Evolutionary conservation across 176 grass and related monocot species (phyloP).

Genomic region (Triticum aestivum): IWGSC_CS_RefSeq_v2.1 NC_057796.1:476995033-476995532

Average conservation of each 20-base stretch:
- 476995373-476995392: not conserved
- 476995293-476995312: not conserved
- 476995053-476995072: too few relatives aligned
- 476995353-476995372: not conserved
- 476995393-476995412: not conserved
- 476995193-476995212: not conserved
- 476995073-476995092: not conserved
- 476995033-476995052: too few relatives aligned
- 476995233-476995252: not conserved
- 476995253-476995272: not conserved
- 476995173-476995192: slow-evolving; percentile 45
- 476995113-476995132: slow-evolving; percentile 38
- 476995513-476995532: not conserved
- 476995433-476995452: slow-evolving; percentile 13
- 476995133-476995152: slow-evolving; percentile 20
- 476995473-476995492: not conserved
- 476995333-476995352: slow-evolving; percentile 10
- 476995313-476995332: not conserved
- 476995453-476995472: slow-evolving; percentile 31
- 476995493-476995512: not conserved
- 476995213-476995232: not conserved
- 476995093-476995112: slow-evolving; percentile 24
- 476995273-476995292: not conserved
- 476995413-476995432: slow-evolving; percentile 25
- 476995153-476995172: not conserved